Evolutionary conservation across 2,329 filamentous ascomycete species (phyloP).

Genomic region (Colletotrichum eleusines): DNA sequence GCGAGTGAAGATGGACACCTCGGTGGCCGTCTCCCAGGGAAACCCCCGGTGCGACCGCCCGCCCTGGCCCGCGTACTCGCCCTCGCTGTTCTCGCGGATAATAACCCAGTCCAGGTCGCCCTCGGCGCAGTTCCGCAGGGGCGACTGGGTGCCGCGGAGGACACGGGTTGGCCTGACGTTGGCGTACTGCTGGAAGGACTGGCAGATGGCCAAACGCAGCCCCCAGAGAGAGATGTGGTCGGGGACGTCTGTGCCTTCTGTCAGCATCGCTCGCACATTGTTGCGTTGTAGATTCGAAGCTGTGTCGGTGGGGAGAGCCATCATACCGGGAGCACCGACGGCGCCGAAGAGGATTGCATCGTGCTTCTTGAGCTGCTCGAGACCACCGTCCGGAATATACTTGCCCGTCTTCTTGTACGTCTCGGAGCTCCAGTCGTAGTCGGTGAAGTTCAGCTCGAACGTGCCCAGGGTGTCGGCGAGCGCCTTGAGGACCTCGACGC

Average conservation of each 20-base stretch:
- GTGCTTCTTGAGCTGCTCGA: conserved; percentile 50
- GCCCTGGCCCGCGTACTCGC: conserved; percentile 74
- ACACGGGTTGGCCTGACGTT: conserved; percentile 73
- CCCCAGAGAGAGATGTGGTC: conserved; percentile 76
- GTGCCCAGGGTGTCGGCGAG: conserved; percentile 63
- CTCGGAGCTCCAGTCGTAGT: conserved; percentile 76
- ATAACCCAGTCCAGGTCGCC: conserved; percentile 75
- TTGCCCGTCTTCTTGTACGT: conserved; percentile 74
- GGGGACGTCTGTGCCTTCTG: conserved; percentile 62
- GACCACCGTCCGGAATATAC: conserved; percentile 72
- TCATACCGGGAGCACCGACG: conserved; percentile 46
- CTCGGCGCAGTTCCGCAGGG: conserved; percentile 60
- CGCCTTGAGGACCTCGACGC: conserved; percentile 70
- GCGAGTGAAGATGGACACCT: conserved; percentile 72
- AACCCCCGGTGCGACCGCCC: conserved; percentile 68
- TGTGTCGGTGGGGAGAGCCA: no score
- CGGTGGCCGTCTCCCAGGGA: conserved; percentile 71
- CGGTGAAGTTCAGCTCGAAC: conserved; percentile 71
- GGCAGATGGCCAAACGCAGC: conserved; percentile 72
- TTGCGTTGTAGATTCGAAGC: no score
- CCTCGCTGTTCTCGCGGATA: conserved; percentile 74
- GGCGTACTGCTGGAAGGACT: conserved; percentile 74
- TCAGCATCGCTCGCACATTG: background rate
- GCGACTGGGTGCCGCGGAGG: conserved; percentile 68
- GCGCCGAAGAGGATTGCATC: conserved; percentile 51